A percentile compares a stretch with the other conserved stretches of the same genome.
Conservation (phyloP, 129 eudicot genomes). For the Kitagawia praeruptora region DNA sequence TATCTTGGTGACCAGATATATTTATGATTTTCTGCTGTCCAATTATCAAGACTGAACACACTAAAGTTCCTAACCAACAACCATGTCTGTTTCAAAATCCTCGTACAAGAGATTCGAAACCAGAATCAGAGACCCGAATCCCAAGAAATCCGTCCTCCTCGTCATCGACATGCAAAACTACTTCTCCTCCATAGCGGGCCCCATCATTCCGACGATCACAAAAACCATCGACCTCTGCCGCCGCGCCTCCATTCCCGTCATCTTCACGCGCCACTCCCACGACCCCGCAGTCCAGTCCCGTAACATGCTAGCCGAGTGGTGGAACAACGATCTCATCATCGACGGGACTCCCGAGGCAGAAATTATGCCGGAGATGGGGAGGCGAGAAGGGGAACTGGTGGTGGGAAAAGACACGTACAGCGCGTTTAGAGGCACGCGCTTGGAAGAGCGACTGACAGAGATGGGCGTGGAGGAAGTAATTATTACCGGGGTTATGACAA, state of each 20-base stretch:
- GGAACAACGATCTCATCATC: constrained; percentile 62
- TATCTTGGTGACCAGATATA: too few relatives aligned
- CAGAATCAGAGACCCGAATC: constrained; percentile 59
- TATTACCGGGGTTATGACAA: constrained; percentile 89
- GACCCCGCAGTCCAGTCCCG: constrained; percentile 39
- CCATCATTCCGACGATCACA: constrained; percentile 46
- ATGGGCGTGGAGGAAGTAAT: constrained; percentile 86
- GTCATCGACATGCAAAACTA: constrained; percentile 84
- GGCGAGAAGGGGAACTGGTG: constrained; percentile 37
- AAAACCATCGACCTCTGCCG: constrained; percentile 68
- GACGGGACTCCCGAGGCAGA: constrained; percentile 59
- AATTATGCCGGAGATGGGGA: constrained; percentile 45
- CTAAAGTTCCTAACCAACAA: not conserved
- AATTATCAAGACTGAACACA: too few relatives aligned
- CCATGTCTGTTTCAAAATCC: constrained; percentile 10
- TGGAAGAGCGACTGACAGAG: constrained; percentile 60
- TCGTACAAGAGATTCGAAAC: constrained; percentile 50
- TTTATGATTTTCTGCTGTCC: too few relatives aligned
- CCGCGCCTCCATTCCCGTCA: constrained; percentile 53
- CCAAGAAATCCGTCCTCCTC: constrained; percentile 44
- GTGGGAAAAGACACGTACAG: constrained; percentile 74
- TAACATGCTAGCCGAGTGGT: constrained; percentile 82
- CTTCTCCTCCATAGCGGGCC: constrained; percentile 58
- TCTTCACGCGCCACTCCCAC: constrained; percentile 97
- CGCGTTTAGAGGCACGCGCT: constrained; percentile 55